Evolutionary conservation across 1,284 basidiomycete genomes (phyloP), one percentile per base, ranked within the genome.

Genomic region (Cutaneotrichosporon mucoides): DNA sequence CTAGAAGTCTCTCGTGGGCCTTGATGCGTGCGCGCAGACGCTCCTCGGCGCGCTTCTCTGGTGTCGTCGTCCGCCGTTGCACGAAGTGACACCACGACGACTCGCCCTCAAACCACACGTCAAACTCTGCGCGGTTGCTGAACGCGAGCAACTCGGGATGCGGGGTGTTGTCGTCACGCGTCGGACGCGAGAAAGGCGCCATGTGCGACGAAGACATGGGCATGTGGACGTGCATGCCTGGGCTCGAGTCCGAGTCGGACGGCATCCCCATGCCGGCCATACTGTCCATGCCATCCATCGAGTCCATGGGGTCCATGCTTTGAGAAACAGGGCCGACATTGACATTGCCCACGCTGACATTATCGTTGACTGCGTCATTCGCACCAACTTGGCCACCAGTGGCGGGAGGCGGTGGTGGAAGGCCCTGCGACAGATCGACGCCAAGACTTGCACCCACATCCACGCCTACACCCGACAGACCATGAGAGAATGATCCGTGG

Each of bases 1-100:
- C 34, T 4, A 77, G 55, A 40, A 63, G 55, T 38, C 57, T 55
- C 52, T 69, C 72, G 62, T 76, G 66, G 5, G 68, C 69, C 60
- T 68, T 70, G 40, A 71, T 62, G 37, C 75, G 70, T n/a, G 71
- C 68, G 43, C 68, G 69, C 33, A 75, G 66, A 10, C 75, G 63
- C 66, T 77, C 75, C 42, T 70, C 70, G 6, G 72, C 71, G 37
- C 75, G 61, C 58, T 75, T 75, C 58, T 73, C 68, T 5, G 75
- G 75, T 10, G 70, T 77, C 2, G 75, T 76, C 42, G 68, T 72
- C 40, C 75, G 64, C 41, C 75, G 62, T 59, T 77, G 75, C n/a
- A 77, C 75, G 52, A 69, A 76, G 64, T 77, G 75, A 64, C 75
- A 77, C 75, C 75, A 77, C 48, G 63, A 67, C 41, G 59, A 65